Conservation (phyloP, 108 stramenopile species). For the Hondaea fermentalgiana region DNA sequence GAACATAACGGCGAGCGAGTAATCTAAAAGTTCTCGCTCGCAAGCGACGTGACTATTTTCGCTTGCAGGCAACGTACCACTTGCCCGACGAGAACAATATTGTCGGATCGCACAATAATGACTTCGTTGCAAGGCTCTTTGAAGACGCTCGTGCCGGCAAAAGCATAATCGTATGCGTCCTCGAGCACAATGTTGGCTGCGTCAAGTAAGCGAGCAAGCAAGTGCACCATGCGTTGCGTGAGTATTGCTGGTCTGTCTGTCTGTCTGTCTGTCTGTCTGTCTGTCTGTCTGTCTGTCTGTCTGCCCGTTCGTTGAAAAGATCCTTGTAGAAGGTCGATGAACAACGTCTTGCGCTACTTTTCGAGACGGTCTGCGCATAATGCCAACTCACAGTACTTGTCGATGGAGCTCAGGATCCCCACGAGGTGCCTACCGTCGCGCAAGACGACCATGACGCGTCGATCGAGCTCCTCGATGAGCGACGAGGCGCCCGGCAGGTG, state of each 20-base stretch:
- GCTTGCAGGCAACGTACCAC: background rate
- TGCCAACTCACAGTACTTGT: conserved; percentile 22
- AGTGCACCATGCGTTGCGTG: background rate
- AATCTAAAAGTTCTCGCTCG: background rate
- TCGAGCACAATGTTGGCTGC: conserved; percentile 20
- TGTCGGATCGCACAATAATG: conserved; percentile 24
- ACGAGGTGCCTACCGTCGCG: conserved; percentile 24
- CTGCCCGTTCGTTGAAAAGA: too few species aligned
- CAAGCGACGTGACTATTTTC: background rate
- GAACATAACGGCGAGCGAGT: too few species aligned
- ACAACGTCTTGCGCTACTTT: too few species aligned
- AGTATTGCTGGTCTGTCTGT: too few species aligned
- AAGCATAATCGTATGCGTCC: background rate
- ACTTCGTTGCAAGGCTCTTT: background rate
- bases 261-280: too few species aligned
- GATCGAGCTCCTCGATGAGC: conserved; percentile 5
- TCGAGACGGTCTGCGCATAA: too few species aligned
- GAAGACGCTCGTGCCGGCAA: background rate
- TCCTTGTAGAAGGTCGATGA: too few species aligned
- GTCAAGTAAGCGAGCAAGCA: background rate
- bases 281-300: too few species aligned
- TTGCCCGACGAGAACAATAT: conserved; percentile 23
- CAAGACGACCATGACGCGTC: conserved; percentile 17
- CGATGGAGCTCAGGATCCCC: conserved; percentile 4
- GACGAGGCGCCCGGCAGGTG: conserved; percentile 1